Evolutionary conservation across 1,284 basidiomycete genomes (phyloP), one percentile per base, ranked within the genome.

Genomic region (Porphyrellus sp.): DNA sequence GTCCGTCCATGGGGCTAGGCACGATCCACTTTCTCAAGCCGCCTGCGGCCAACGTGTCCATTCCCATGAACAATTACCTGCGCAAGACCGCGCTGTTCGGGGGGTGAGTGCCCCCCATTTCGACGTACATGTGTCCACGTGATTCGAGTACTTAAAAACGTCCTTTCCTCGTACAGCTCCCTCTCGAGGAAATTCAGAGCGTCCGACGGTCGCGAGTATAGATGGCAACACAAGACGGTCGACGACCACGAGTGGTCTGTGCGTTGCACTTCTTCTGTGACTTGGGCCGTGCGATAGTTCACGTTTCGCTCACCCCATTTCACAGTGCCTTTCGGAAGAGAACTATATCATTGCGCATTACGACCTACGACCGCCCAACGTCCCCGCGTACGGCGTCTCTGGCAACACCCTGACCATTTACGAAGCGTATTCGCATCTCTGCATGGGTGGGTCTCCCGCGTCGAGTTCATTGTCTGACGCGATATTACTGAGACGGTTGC

Each of bases 201-300:
- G 21, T 81, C 80, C 34, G 84, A 87, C 62, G 83, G 82, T 21
- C 74, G 75, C 23, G 83, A 86, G 60, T 87, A 87, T 58, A 75
- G 74, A 60, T 88, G 86, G 86, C 75, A 77, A 37, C 70, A 79
- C 65, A 74, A 73, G 39, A 73, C 70, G 44, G 64, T 76, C 37
- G 70, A 74, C 23, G 80, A 77, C 20, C 81, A 85, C 49, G 83
- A 87, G 69, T 88, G 85, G 85, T 76, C 83, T 60, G 85, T 88
- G 62, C 76, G 48, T 52, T 25, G 27, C 46, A 33, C 43, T 18
- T 43, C 3, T 33, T 28, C 23, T 20, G 27, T 33, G 41, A 46
- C 8, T 5, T 20, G 15, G 15, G 33, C 13, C 31, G 20, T 42
- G 53, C 20, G 51, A 50, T 45, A 51, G 52, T 51, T 33, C 18